Evolutionary conservation across 805 yeast species (phyloP), one percentile per base, ranked within the genome.

Genomic region (Myxozyma udenii): DNA sequence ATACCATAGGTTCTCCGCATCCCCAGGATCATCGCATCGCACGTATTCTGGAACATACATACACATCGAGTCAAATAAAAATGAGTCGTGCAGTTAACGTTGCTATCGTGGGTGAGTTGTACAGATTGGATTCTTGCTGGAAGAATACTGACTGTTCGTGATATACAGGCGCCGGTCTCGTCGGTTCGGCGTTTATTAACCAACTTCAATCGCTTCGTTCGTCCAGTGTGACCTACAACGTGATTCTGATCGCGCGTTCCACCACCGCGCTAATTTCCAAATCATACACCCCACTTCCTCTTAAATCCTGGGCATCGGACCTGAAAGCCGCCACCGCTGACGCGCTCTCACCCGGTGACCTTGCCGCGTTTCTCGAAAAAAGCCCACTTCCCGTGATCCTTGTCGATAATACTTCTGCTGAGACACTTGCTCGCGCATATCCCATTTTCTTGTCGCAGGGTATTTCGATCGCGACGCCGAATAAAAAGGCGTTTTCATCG

Each of bases 391-490:
- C 98, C 44, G 80, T 87, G 30, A 85, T 93, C 59, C 74, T 93
- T 53, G 85, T 93, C 38, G 99, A 93, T 72, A 93, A 93, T 78
- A 93, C 99, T 44, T 89, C 98, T 26, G 86, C 83, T 69, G 86
- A 79, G 58, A 67, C 77, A 4, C 72, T 91, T 61, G 95, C 98
- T 41, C 76, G 78, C 40, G 78, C 79, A 48, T 93, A 93, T 70
- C 86, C 95, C 41, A 69, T 74, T 36, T 82, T 93, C 64, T 74
- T 91, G 56, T 69, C 77, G 60, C 78, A 75, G 53, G 95, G 96
- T 35, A 82, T 93, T 60, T 88, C 96, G 41, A 81, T 93, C 63
- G 98, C 98, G 18, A 93, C 99, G 41, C 99, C 99, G 61, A 93
- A 93, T 78, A 93, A 93, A 72, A 93, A 93, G 77, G 99, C 95